A percentile compares a stretch with the other conserved stretches of the same genome.
Conservation (phyloP, 1,284 basidiomycete species). For the Papiliotrema laurentii region DNA sequence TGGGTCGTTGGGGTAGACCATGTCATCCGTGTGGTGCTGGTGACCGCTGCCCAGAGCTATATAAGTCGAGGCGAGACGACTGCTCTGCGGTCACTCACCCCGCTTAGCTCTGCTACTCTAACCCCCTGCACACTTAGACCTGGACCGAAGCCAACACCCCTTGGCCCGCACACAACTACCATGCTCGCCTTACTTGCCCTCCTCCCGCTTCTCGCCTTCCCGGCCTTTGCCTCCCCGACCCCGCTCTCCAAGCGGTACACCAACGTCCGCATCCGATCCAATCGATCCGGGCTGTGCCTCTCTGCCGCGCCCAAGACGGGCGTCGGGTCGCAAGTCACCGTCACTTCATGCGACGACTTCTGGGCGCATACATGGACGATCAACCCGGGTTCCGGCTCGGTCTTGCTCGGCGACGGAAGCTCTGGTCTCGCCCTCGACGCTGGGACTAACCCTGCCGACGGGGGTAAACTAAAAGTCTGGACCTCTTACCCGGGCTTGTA, state of each 20-base stretch:
- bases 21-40: too few species aligned
- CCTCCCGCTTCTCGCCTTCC: slow-evolving; percentile 10
- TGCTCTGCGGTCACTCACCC: too few species aligned
- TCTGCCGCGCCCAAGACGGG: slow-evolving; percentile 1
- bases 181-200: slow-evolving; percentile 1
- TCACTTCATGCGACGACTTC: slow-evolving; percentile 7
- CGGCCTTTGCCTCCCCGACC: slow-evolving; percentile 6
- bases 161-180: not conserved
- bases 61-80: too few species aligned
- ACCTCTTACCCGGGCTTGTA: slow-evolving; percentile 8
- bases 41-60: too few species aligned
- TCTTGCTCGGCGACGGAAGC: slow-evolving; percentile 11
- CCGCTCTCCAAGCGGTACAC: slow-evolving; percentile 14
- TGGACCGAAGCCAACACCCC: too few species aligned
- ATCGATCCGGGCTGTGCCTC: slow-evolving; percentile 10
- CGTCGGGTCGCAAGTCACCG: slow-evolving; percentile 4
- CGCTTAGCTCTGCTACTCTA: too few species aligned
- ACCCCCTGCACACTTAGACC: too few species aligned
- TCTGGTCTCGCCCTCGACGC: slow-evolving; percentile 25
- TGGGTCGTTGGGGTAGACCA: too few species aligned
- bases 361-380: slow-evolving; percentile 21
- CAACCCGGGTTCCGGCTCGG: slow-evolving; percentile 15
- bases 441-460: slow-evolving; percentile 22
- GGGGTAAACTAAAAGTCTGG: slow-evolving; percentile 22
- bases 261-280: slow-evolving; percentile 11